Conservation (phyloP, 1,284 basidiomycete genomes). For the Ustilago cynodontis region DNA sequence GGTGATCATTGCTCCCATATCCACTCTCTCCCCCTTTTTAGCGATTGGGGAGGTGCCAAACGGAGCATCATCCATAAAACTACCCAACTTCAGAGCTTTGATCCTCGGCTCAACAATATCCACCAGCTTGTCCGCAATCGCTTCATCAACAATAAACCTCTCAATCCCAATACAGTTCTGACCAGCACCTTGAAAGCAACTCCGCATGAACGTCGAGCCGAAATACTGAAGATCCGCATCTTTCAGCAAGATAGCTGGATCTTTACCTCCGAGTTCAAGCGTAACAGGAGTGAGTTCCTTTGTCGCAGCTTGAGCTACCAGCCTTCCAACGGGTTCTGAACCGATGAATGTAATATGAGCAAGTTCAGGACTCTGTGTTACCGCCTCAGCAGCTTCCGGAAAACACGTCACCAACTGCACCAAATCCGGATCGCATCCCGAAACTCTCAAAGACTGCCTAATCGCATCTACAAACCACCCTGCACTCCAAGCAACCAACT, state of each 20-base stretch:
- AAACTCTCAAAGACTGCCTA: slow-evolving; percentile 72
- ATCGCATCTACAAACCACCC: slow-evolving; percentile 75
- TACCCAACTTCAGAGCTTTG: slow-evolving; percentile 53
- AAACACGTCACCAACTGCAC: slow-evolving; percentile 79
- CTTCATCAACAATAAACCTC: slow-evolving; percentile 84
- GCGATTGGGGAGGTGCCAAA: slow-evolving; percentile 28
- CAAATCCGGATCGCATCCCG: slow-evolving; percentile 80
- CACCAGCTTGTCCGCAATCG: slow-evolving; percentile 81
- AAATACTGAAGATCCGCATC: slow-evolving; percentile 72
- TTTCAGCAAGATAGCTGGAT: slow-evolving; percentile 73
- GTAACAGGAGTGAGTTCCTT: slow-evolving; percentile 87
- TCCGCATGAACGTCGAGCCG: slow-evolving; percentile 71
- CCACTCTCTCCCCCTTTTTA: slow-evolving; percentile 68
- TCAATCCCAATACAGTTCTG: slow-evolving; percentile 95
- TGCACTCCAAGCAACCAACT: slow-evolving; percentile 65
- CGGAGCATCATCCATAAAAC: slow-evolving; percentile 61
- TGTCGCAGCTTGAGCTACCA: slow-evolving; percentile 85
- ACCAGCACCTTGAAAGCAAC: slow-evolving; percentile 80
- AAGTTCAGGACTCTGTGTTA: slow-evolving; percentile 84
- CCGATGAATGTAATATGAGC: slow-evolving; percentile 87
- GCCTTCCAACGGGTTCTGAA: slow-evolving; percentile 86
- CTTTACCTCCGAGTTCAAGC: slow-evolving; percentile 83
- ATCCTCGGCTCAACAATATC: slow-evolving; percentile 50
- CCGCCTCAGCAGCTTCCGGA: slow-evolving; percentile 83
- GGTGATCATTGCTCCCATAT: slow-evolving; percentile 85